A percentile compares a stretch with the other conserved stretches of the same genome.
phyloP scores from a whole-genome alignment of 2,329 filamentous ascomycete genomes.

The Coniella lustricola region DNA sequence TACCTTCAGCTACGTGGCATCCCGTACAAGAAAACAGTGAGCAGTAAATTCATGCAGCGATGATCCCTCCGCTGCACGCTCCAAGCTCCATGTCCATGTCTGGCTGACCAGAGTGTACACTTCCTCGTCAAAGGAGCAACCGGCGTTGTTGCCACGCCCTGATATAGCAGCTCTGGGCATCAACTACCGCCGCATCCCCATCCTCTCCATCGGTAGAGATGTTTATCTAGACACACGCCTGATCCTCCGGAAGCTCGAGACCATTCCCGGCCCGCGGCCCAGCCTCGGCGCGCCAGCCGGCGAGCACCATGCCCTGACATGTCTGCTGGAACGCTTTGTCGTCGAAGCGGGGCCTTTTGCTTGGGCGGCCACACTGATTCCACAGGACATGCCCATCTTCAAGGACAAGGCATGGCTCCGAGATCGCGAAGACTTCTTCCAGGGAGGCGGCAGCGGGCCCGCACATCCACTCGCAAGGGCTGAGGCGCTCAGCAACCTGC shows the following conservation, averaged over 20 bases:
- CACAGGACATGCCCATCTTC: conserved; percentile 44
- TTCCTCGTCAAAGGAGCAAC: conserved; percentile 58
- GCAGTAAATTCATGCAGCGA: too few species aligned
- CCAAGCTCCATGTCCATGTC: too few species aligned
- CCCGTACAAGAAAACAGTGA: conserved; percentile 60
- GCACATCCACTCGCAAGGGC: conserved; percentile 30
- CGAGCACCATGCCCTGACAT: conserved; percentile 40
- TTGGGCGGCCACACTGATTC: conserved; percentile 48
- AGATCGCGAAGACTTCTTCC: conserved; percentile 42
- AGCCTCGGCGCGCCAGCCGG: conserved; percentile 29
- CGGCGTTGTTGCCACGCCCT: conserved; percentile 57
- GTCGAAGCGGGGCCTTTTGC: conserved; percentile 52
- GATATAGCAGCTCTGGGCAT: conserved; percentile 56
- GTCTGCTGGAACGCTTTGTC: conserved; percentile 48
- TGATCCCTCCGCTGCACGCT: too few species aligned
- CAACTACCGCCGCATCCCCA: conserved; percentile 61
- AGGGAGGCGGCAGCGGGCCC: conserved; percentile 17
- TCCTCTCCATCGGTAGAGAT: conserved; percentile 59
- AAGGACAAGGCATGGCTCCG: conserved; percentile 51
- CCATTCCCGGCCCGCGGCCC: conserved; percentile 39
- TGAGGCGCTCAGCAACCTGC: conserved; percentile 50
- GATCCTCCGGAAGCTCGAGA: conserved; percentile 59
- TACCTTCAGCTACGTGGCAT: conserved; percentile 62
- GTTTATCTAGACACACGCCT: conserved; percentile 65
- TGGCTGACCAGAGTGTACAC: too few species aligned